These are phyloP conservation scores for Pseudocercospora pini-densiflorae DNA, from an alignment of 2,329 filamentous ascomycete genomes.

Conservation along the genomic window DNA sequence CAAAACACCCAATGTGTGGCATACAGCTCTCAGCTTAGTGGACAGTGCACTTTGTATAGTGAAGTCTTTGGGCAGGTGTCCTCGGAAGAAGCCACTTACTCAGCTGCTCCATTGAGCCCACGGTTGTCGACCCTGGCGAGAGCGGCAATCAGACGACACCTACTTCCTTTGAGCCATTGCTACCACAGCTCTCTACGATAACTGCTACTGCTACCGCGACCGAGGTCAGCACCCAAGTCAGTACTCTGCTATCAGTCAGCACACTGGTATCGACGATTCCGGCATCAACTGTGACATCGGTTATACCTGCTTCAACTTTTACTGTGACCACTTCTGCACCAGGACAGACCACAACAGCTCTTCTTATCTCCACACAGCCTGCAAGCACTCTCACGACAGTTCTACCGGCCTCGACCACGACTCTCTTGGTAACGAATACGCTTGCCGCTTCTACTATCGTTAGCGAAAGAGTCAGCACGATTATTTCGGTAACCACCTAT, in stretches of 20 bases:
- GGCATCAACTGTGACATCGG: background rate
- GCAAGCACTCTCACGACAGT: background rate
- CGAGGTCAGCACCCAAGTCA: background rate
- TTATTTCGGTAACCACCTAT: background rate
- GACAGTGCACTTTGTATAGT: background rate
- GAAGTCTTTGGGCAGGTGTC: background rate
- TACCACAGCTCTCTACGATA: background rate
- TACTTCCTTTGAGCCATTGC: background rate
- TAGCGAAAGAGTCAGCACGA: background rate
- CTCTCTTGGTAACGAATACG: background rate
- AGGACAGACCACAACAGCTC: background rate
- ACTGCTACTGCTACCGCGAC: background rate
- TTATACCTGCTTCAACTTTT: background rate
- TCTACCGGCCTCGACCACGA: background rate
- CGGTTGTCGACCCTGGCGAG: background rate
- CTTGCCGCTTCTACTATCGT: background rate
- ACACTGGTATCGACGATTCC: background rate
- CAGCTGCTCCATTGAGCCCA: background rate
- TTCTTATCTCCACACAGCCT: background rate
- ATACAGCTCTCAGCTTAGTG: background rate
- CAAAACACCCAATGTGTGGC: background rate
- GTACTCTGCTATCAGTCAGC: background rate
- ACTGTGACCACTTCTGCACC: background rate
- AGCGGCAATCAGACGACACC: background rate
- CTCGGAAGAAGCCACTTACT: background rate